phyloP scores from a whole-genome alignment of 1,284 basidiomycete species.

The Wolfiporia cocos region DNA sequence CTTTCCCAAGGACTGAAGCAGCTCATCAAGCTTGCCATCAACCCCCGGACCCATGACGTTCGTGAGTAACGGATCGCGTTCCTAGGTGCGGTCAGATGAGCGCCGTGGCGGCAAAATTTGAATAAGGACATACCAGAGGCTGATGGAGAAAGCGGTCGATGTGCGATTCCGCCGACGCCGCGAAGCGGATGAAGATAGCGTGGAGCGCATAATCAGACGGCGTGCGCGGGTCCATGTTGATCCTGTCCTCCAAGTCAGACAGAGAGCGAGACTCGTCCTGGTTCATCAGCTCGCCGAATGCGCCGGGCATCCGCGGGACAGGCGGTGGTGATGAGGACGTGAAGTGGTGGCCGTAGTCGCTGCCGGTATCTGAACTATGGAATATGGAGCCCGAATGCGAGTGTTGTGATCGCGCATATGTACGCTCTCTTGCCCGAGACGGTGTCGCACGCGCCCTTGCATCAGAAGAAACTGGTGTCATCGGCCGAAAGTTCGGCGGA shows the following conservation, averaged over 20 bases:
- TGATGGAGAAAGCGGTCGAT: conserved; percentile 69
- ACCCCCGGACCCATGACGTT: conserved; percentile 65
- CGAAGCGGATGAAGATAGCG: conserved; percentile 82
- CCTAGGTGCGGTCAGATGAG: conserved; percentile 34
- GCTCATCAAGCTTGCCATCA: conserved; percentile 76
- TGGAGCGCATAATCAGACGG: conserved; percentile 85
- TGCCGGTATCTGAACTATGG: conserved; percentile 62
- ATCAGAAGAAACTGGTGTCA: conserved; percentile 54
- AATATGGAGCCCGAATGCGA: conserved; percentile 70
- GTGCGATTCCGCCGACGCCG: conserved; percentile 70
- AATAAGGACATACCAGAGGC: conserved; percentile 46
- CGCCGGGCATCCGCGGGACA: conserved; percentile 66
- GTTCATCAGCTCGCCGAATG: conserved; percentile 36
- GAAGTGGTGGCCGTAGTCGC: conserved; percentile 50
- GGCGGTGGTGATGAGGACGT: conserved; percentile 61
- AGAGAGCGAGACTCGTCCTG: conserved; percentile 45
- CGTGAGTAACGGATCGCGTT: conserved; percentile 60
- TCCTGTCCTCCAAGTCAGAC: conserved; percentile 56
- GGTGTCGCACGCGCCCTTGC: conserved; percentile 33
- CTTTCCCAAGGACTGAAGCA: conserved; percentile 78
- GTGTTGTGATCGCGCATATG: conserved; percentile 60
- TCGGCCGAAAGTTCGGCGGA: conserved; percentile 46
- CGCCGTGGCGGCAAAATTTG: not conserved
- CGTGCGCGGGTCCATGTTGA: conserved; percentile 64
- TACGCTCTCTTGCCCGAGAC: conserved; percentile 48